Percentiles rank a stretch among this genome's conserved stretches.
Evolutionary conservation across 1,284 basidiomycete species (phyloP).

Genomic region (Fomitopsis schrenkii): DNA sequence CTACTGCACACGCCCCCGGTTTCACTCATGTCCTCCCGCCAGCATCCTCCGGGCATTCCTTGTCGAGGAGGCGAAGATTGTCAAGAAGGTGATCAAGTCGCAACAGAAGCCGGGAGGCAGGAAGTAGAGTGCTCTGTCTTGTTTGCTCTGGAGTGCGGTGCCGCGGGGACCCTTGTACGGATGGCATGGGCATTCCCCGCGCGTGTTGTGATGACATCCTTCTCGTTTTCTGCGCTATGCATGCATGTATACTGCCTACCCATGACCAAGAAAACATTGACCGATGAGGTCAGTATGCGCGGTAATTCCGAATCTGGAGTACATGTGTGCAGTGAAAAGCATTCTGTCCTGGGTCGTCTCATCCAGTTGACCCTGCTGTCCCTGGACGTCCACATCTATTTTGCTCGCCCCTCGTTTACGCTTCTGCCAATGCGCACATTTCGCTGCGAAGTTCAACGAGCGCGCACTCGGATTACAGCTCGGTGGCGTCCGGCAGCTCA

Average conservation of each 20-base stretch:
- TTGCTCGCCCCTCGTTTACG: too few relatives aligned
- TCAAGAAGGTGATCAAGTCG: conserved; percentile 98
- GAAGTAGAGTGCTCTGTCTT: conserved; percentile 24
- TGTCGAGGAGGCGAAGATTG: conserved; percentile 99
- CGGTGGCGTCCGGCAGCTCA: background rate
- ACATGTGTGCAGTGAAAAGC: too few relatives aligned
- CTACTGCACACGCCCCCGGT: background rate
- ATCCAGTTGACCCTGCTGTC: background rate
- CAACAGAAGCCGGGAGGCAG: conserved; percentile 47
- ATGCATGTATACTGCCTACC: conserved; percentile 29
- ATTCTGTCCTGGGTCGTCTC: background rate
- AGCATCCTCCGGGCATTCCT: conserved; percentile 99
- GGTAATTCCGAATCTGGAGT: background rate
- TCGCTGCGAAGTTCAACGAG: background rate
- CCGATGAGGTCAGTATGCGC: conserved; percentile 29
- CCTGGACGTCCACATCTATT: too few relatives aligned
- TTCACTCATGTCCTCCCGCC: background rate
- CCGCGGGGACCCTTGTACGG: conserved; percentile 14
- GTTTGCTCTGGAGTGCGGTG: conserved; percentile 9
- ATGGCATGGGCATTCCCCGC: conserved; percentile 13
- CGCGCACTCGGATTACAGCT: background rate
- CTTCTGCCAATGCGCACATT: background rate
- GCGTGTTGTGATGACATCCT: conserved; percentile 22
- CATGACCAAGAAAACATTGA: conserved; percentile 24
- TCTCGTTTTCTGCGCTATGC: conserved; percentile 20